Evolutionary conservation across 495 filamentous ascomycete species (phyloP).

Genomic region (Penicillium robsamsonii): DNA sequence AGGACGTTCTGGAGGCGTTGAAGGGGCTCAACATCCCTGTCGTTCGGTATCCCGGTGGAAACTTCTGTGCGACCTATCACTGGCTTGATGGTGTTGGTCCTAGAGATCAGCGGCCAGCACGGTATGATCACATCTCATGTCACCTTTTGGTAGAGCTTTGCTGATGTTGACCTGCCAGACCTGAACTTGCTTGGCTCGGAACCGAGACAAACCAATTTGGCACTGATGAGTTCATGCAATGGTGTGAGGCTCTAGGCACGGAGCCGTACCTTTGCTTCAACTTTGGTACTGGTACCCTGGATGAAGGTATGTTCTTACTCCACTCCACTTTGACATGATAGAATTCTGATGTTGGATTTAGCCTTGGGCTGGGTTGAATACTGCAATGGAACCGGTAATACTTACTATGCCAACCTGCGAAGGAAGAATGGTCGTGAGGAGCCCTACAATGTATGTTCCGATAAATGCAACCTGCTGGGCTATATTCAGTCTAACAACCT

Average conservation of each 20-base stretch:
- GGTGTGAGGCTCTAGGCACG: conserved; percentile 65
- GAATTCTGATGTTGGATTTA: conserved; percentile 10
- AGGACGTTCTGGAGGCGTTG: conserved; percentile 67
- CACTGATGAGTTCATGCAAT: conserved; percentile 80
- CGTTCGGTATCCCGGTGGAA: conserved; percentile 76
- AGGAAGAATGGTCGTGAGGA: conserved; percentile 67
- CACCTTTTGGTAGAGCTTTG: neutral
- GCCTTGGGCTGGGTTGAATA: conserved; percentile 78
- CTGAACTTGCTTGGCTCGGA: conserved; percentile 73
- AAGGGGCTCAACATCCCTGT: conserved; percentile 70
- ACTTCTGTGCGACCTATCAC: conserved; percentile 79
- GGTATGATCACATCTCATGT: conserved; percentile 29
- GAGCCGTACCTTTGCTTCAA: conserved; percentile 76
- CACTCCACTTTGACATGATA: neutral
- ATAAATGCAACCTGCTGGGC: neutral
- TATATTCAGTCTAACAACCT: conserved; percentile 8
- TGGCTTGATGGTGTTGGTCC: conserved; percentile 79
- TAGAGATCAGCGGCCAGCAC: conserved; percentile 58
- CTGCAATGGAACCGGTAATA: conserved; percentile 70
- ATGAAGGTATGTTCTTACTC: conserved; percentile 54
- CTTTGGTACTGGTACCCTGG: conserved; percentile 69
- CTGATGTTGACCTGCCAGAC: conserved; percentile 36
- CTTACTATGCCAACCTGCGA: conserved; percentile 74
- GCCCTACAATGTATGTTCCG: conserved; percentile 61
- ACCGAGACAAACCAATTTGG: conserved; percentile 74